phyloP scores from a whole-genome alignment of 2,329 filamentous ascomycete species.

The Alternaria triticina region DNA sequence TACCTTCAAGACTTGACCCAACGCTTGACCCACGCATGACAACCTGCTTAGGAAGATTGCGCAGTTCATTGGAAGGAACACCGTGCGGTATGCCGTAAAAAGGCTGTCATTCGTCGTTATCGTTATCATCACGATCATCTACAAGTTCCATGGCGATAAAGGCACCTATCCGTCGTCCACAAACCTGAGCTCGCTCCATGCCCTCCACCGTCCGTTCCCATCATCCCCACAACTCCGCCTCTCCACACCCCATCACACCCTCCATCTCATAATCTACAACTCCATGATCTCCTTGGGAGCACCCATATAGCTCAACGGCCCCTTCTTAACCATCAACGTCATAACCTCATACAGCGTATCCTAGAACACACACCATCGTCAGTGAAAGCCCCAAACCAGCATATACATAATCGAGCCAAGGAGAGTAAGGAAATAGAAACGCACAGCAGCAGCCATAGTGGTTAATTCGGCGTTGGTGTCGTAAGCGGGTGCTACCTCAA shows the following conservation, averaged over 20 bases:
- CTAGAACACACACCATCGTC: slow-evolving; percentile 10
- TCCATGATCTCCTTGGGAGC: slow-evolving; percentile 37
- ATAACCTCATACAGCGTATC: slow-evolving; percentile 78
- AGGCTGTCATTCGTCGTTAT: neutral
- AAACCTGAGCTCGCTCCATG: neutral
- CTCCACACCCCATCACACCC: neutral
- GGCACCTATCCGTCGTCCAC: neutral
- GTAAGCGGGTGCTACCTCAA: slow-evolving; percentile 74
- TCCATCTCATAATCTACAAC: slow-evolving; percentile 11
- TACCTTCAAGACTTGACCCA: neutral
- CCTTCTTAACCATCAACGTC: slow-evolving; percentile 82
- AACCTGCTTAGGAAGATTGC: neutral
- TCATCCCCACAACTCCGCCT: neutral
- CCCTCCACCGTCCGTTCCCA: neutral
- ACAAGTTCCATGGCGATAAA: neutral
- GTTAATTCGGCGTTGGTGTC: slow-evolving; percentile 75
- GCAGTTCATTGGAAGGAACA: neutral
- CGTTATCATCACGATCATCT: neutral
- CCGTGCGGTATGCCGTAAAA: neutral
- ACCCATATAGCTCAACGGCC: slow-evolving; percentile 65
- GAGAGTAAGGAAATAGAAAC: slow-evolving; percentile 9
- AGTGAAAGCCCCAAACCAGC: neutral
- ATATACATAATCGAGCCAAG: neutral
- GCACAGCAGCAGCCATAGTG: slow-evolving; percentile 72
- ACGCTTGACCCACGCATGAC: neutral